Evolutionary conservation across 192 early-diverging fungal species (phyloP), one percentile per base, ranked within the genome.

Genomic region (Phlyctochytrium bullatum): DNA sequence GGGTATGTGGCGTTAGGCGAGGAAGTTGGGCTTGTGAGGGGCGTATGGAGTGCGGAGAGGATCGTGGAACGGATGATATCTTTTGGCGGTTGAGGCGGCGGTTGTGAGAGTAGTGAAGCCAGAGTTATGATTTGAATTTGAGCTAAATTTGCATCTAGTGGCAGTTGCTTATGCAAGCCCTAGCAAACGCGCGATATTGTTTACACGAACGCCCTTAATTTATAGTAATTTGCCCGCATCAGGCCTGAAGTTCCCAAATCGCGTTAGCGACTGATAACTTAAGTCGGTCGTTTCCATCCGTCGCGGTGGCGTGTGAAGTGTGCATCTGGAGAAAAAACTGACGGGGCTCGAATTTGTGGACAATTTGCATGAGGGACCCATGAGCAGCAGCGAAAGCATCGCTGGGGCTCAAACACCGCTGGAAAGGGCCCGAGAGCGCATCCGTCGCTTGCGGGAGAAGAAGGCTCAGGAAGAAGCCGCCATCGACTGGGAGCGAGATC

Each of bases 1-100:
- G n/a, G n/a, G n/a, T 52, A 59, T n/a, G 16, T 65, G 23, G 56
- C 29, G 53, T 36, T 52, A 3, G 64, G 64, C 2, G 47, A 65
- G 30, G 36, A 29, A 24, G 52, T 65, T 24, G 64, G 64, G 17
- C n/a, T 65, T 23, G 53, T 65, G n/a, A 61, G 31, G 24, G 24
- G 24, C n/a, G 27, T 65, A 16, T 65, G 56, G 52, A 36, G 51
- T 20, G 52, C 64, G 1, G 12, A 59, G 52, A 1, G 29, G 52
- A 52, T 65, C 2, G 31, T 65, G 2, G 52, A 31, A 29, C 14
- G 29, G 25, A 60, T 65, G 53, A 65, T 65, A 50, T 10, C 12
- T n/a, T 10, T 50, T 50, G n/a, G n/a, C 12, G 40, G 12, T 50
- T 14, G 40, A n/a, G 12, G 40, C 40, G 10, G 40, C 40, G 40